Evolutionary conservation across 2,329 filamentous ascomycete species (phyloP).

Genomic region (Gaeumannomyces tritici): DNA sequence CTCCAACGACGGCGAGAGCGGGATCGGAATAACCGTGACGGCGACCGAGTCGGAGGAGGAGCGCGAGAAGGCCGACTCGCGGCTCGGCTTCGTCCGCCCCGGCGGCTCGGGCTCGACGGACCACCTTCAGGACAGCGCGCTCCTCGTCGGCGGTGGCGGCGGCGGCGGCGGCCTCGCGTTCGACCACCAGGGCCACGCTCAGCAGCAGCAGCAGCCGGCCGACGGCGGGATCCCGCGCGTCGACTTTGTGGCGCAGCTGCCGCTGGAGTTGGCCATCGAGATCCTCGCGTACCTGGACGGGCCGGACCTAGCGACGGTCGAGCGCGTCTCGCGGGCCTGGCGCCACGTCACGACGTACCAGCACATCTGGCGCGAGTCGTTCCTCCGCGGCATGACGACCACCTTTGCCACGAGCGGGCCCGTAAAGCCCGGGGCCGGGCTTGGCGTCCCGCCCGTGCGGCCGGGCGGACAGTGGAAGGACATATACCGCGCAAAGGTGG

Average conservation of each 20-base stretch:
- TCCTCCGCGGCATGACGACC: conserved; percentile 48
- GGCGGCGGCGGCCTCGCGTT: neutral
- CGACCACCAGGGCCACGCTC: neutral
- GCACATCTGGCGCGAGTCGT: conserved; percentile 56
- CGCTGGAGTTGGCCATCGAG: conserved; percentile 49
- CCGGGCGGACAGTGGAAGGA: conserved; percentile 74
- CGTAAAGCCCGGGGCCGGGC: conserved; percentile 41
- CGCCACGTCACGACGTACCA: conserved; percentile 34
- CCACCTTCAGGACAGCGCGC: conserved; percentile 10
- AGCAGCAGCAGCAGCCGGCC: conserved; percentile 7
- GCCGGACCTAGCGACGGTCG: conserved; percentile 35
- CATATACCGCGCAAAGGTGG: conserved; percentile 69
- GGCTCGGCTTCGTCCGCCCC: neutral
- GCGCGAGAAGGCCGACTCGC: conserved; percentile 4
- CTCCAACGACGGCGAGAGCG: conserved; percentile 51
- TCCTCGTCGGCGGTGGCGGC: no score
- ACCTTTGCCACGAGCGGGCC: conserved; percentile 49
- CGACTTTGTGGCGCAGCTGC: conserved; percentile 48
- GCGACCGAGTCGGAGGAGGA: conserved; percentile 23
- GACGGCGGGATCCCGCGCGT: conserved; percentile 36
- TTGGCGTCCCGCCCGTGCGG: conserved; percentile 43
- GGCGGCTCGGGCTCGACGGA: neutral
- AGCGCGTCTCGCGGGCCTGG: conserved; percentile 43
- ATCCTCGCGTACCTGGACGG: conserved; percentile 48
- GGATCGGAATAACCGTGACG: conserved; percentile 50